Percentiles rank a stretch among this genome's conserved stretches.
Evolutionary conservation across 768 basidiomycete genomes (phyloP).

Genomic region (Boletus pseudopeckii): DNA sequence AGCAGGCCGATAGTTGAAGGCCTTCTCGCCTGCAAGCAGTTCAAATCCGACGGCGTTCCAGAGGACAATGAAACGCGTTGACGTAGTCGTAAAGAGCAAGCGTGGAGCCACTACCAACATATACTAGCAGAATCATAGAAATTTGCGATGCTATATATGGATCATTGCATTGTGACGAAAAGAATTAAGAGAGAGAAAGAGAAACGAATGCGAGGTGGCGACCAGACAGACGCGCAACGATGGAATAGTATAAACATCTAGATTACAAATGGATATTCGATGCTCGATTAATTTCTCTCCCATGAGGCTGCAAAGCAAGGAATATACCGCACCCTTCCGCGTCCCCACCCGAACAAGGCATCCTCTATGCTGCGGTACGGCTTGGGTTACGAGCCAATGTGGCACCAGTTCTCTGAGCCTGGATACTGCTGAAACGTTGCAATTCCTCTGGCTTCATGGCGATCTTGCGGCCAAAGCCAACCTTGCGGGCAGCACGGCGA

Average conservation of each 20-base stretch:
- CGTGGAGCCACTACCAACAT: background rate
- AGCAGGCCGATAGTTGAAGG: background rate
- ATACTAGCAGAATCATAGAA: slow-evolving; percentile 9
- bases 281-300: slow-evolving; percentile 24
- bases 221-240: slow-evolving; percentile 16
- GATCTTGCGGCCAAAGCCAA: slow-evolving; percentile 82
- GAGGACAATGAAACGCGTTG: background rate
- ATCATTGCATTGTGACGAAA: slow-evolving; percentile 12
- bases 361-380: slow-evolving; percentile 47
- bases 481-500: slow-evolving; percentile 80
- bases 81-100: slow-evolving; percentile 1
- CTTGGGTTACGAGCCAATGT: slow-evolving; percentile 77
- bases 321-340: slow-evolving; percentile 22
- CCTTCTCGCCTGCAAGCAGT: background rate
- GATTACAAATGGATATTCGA: slow-evolving; percentile 33
- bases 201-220: slow-evolving; percentile 16
- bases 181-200: slow-evolving; percentile 10
- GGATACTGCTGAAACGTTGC: slow-evolving; percentile 82
- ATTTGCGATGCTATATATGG: slow-evolving; percentile 18
- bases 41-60: background rate
- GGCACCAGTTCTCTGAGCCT: slow-evolving; percentile 74
- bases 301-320: slow-evolving; percentile 17
- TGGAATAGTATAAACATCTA: slow-evolving; percentile 28
- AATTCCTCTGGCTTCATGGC: slow-evolving; percentile 83
- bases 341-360: background rate